These are phyloP conservation scores for Dioscorea alata DNA, from an alignment of 106 monocot species.

Conservation along the genomic window DNA sequence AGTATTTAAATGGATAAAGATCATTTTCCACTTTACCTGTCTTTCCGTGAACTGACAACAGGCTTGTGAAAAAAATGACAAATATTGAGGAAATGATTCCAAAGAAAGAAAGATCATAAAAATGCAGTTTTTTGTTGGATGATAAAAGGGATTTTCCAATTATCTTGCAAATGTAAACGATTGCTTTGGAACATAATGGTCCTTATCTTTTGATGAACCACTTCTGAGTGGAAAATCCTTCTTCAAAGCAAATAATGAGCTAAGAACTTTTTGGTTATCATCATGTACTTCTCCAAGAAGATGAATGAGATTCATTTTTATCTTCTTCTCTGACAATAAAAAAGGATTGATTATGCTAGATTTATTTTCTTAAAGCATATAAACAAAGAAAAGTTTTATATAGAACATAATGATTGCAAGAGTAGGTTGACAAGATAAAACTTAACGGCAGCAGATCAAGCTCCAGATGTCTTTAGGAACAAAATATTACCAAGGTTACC, in stretches of 20 bases:
- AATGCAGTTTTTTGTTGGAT: not conserved
- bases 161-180: not conserved
- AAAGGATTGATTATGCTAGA: too few species aligned
- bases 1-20: too few species aligned
- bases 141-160: not conserved
- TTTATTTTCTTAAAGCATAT: too few species aligned
- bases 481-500: too few species aligned
- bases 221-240: conserved; percentile 21
- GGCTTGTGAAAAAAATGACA: too few species aligned
- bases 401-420: too few species aligned
- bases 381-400: too few species aligned
- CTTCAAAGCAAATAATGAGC: conserved; percentile 25
- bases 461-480: too few species aligned
- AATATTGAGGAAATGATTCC: not conserved
- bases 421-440: too few species aligned
- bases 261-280: conserved; percentile 30
- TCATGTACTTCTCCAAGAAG: conserved; percentile 24
- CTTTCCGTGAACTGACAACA: too few species aligned
- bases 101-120: not conserved
- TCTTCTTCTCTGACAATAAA: conserved; percentile 15
- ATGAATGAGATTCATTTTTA: conserved; percentile 6
- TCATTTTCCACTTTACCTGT: too few species aligned
- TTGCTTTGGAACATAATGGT: not conserved
- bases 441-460: too few species aligned
- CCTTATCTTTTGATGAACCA: conserved; percentile 20